Evolutionary conservation across 257 asterid genomes (phyloP).

Genomic region (Schizonepeta tenuifolia): DNA sequence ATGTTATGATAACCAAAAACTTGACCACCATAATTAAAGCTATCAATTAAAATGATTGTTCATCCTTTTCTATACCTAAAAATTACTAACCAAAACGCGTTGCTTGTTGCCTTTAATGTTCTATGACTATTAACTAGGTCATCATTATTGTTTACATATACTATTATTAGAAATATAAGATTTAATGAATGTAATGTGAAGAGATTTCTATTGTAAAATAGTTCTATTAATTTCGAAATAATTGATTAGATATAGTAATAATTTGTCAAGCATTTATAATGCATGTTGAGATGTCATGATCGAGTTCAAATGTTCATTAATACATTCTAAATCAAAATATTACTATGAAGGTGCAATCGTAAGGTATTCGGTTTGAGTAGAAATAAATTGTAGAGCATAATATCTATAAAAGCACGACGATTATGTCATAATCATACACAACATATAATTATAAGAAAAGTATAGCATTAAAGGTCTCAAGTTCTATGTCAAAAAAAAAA

Average conservation of each 20-base stretch:
- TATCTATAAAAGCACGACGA: background rate
- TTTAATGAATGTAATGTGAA: background rate
- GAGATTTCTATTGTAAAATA: background rate
- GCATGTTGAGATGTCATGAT: no score
- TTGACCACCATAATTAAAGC: slow-evolving; percentile 47
- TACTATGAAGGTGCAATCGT: background rate
- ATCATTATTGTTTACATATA: background rate
- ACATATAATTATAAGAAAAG: no score
- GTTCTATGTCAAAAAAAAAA: no score
- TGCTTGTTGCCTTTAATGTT: slow-evolving; percentile 15
- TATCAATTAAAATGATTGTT: slow-evolving; percentile 34
- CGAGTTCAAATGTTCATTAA: no score
- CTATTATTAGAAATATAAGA: background rate
- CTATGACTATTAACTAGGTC: background rate
- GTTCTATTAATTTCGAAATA: background rate
- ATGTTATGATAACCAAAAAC: slow-evolving; percentile 32
- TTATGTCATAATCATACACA: background rate
- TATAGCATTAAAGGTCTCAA: no score
- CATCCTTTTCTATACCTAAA: slow-evolving; percentile 28
- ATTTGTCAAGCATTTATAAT: no score
- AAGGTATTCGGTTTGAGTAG: background rate
- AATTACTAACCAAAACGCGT: slow-evolving; percentile 28
- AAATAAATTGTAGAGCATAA: background rate
- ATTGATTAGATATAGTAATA: background rate
- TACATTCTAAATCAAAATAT: no score